Evolutionary conservation across 495 filamentous ascomycete genomes (phyloP).

Genomic region (Rhizodiscina lignyota): DNA sequence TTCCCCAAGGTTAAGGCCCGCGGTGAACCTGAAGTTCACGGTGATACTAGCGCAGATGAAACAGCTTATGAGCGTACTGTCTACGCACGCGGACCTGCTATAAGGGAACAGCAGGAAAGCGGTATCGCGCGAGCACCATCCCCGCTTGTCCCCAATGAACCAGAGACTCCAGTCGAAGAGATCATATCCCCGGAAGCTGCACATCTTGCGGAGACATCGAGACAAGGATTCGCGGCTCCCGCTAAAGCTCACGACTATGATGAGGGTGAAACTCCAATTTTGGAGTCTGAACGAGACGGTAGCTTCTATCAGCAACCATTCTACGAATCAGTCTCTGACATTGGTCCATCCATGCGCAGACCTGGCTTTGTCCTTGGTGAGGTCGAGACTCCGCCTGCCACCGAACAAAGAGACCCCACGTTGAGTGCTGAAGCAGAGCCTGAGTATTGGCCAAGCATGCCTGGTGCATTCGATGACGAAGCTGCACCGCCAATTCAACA

Average conservation of each 20-base stretch:
- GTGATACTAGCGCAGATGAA: background rate
- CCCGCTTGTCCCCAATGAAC: background rate
- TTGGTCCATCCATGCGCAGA: conserved; percentile 3
- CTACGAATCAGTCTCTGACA: conserved; percentile 13
- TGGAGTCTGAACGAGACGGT: conserved; percentile 2
- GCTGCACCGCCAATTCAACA: too few species aligned
- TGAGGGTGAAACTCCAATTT: background rate
- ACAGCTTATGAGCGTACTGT: background rate
- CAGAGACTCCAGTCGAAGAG: background rate
- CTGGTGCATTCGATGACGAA: conserved; percentile 15
- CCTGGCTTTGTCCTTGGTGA: conserved; percentile 16
- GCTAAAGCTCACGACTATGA: background rate
- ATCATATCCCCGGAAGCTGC: background rate
- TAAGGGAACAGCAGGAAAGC: background rate
- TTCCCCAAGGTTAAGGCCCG: conserved; percentile 8
- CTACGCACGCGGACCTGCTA: background rate
- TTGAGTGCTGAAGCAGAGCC: conserved; percentile 7
- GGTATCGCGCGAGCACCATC: background rate
- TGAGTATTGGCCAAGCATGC: conserved; percentile 7
- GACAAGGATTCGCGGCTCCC: too few species aligned
- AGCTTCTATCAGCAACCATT: conserved; percentile 11
- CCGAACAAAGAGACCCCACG: conserved; percentile 6
- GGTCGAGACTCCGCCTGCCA: too few species aligned
- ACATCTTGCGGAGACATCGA: too few species aligned
- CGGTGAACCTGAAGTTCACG: background rate